Evolutionary conservation across 768 basidiomycete species (phyloP), one percentile per base, ranked within the genome.

Genomic region (Russula sp.): DNA sequence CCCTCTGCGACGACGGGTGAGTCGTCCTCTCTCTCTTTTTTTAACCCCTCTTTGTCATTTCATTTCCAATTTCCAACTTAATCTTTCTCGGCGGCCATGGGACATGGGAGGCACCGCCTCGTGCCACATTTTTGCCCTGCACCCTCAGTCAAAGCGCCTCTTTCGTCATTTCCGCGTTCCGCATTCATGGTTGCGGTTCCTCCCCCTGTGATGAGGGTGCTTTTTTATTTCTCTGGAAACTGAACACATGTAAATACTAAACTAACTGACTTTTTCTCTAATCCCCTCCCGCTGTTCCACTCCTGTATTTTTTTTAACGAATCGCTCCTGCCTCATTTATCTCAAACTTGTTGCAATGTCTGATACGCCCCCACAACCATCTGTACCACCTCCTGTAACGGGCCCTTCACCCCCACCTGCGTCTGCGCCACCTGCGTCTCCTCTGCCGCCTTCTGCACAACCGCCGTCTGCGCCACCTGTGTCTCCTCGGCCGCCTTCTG

Each of bases 321-420:
- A 37, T 37, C 37, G 11, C 37, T 8, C 22, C 2, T 27, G 22
- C 22, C 22, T 27, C 37, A 37, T 11, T 8, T 11, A 37, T 27
- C 49, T 4, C 22, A 10, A 49, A 49, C 48, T 22, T 27, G 49
- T 54, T 8, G 54, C 49, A 53, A 63, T 73, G 55, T 70, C 71
- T 35, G 52, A 70, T 34, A 13, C 56, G 7, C 57, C 66, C 27
- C 64, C 71, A 9, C 56, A 62, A 55, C 52, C 66, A 18, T 39
- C 61, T 27, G 37, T 11, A 8, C 11, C 44, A 7, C 16, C 34
- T 7, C n/a, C 58, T n/a, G 16, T 18, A 9, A 27, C 27, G 27
- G 27, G 27, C 27, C 11, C 59, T 11, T 58, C 70, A 13, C 63
- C 64, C 14, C 60, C 68, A 14, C 63, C 71, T 27, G 51, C 68